Base-by-base conservation (phyloP, 2,329 filamentous ascomycete genomes). In the Colletotrichum theobromicola region DNA sequence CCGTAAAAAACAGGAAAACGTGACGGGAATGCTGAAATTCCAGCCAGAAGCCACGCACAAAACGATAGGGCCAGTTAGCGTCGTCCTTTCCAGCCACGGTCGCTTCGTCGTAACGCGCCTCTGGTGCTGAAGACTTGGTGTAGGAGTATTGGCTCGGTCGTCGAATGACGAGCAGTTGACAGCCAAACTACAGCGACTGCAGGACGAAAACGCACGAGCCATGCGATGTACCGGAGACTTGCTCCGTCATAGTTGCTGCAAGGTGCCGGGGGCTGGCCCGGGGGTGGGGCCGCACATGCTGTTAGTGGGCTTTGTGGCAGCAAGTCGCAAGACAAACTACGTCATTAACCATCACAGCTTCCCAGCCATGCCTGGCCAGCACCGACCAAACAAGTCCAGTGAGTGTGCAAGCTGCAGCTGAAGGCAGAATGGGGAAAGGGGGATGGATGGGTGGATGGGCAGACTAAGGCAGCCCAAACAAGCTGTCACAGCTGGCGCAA, bases 271-370 rank as follows among this genome's bases (percentile, higher is more conserved):
- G 66, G 50, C 32, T 57, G 37, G 58, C 35, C 35, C 16, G 60
- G 66, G 67, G 57, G 72, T 60, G 68, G 72, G 37, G 62, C 68
- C 63, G 68, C n/a, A n/a, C 61, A 58, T 37, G 42, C 53, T 42
- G 67, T 71, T 74, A 72, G 67, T 74, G 67, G 67, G 26, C 53
- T 62, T 75, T 60, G 55, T 35, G 30, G 67, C 68, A 65, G 53
- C 32, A 61, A 65, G 30, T 71, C 62, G 62, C 68, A 58, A 75
- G 72, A 75, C 72, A 75, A 30, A 32, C 68, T 75, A 75, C 72
- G 72, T 75, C 72, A 75, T 75, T 62, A 63, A 75, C 57, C 68
- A 75, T 75, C 68, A 75, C 68, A 75, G 72, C 68, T 75, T 67
- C 58, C 37, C 72, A 58, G 37, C 46, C 71, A 10, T 62, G 13